Base-by-base conservation (phyloP, 2,329 filamentous ascomycete genomes). In the Colletotrichum tropicicola region DNA sequence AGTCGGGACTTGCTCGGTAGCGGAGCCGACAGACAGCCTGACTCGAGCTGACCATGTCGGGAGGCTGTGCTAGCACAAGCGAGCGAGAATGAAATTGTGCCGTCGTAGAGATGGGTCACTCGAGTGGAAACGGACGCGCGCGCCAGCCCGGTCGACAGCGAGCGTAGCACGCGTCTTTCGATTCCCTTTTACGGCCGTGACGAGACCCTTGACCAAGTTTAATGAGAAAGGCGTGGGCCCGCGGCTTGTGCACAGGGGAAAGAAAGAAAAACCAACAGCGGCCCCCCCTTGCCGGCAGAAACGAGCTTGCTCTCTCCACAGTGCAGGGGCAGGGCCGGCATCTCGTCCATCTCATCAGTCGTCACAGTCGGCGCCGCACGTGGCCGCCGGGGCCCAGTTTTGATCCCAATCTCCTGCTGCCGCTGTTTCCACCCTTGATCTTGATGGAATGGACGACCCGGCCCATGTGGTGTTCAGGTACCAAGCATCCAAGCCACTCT, bases 361-460 rank as follows among this genome's bases (percentile, higher is more conserved):
- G 57, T 47, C 56, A 47, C 44, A 21, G 32, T 45, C 32, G 51
- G 52, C 39, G 54, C 47, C 66, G 71, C 73, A 74, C 72, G 73
- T 74, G 73, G 73, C 71, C 64, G 68, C 69, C 65, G 57, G 71
- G 70, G 45, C 69, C 69, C 67, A 53, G 66, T 67, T 68, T 65
- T 66, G 68, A 60, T 68, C 48, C 61, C 49, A 73, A 73, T 73
- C 65, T 74, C 72, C 70, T 66, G 64, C 52, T 59, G 45, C 54
- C 59, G 49, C 28, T 25, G 27, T 51, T 49, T n/a, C n/a, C n/a
- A 44, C 61, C 17, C 55, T 64, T 39, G 48, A 61, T 25, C 39
- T 32, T 25, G 49, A 51, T 51, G 35, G 30, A 15, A 44, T 58
- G 43, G 3, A 13, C 6, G 10, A 12, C 12, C 3, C 10, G 32